Evolutionary conservation across 2,329 filamentous ascomycete genomes (phyloP), one percentile per base, ranked within the genome.

Genomic region (Colletotrichum aenigma): DNA sequence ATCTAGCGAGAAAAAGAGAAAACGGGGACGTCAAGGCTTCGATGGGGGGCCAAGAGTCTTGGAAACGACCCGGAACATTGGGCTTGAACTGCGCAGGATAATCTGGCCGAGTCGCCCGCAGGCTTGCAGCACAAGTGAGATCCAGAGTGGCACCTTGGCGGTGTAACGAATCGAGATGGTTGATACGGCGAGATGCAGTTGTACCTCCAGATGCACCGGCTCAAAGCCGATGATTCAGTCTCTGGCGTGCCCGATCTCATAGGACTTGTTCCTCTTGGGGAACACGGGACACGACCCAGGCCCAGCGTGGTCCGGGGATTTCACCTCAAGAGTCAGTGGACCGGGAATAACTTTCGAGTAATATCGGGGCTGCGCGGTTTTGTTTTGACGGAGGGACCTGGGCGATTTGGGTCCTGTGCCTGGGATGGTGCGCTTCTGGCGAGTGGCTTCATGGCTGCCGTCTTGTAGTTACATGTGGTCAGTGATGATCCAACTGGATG

Each of bases 1-100:
- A 66, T 58, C 21, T 62, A 24, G 18, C 16, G 32, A 48, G n/a
- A 75, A 48, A 58, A 62, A 48, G 28, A 72, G 62, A 28, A 72
- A 67, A 68, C 62, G 38, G 62, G 28, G 36, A 72, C 26, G 36
- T 61, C 32, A 48, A 68, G 24, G 56, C 55, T 48, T 62, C 28
- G 64, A 75, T 73, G 70, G 70, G 70, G 73, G 70, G 70, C 72
- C 70, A 73, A 73, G 70, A 75, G 65, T 72, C 69, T 72, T 72
- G 73, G 69, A 24, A 67, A 18, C 52, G 56, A 56, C 66, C 69
- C 69, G 56, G 69, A 26, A 43, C 30, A 18, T 36, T 66, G 56
- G 73, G 21, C 26, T 21, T 52, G n/a, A 64, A 34, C 16, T 73
- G 68, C 68, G 69, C 62, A 67, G 30, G 62, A 64, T 58, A 68